These are phyloP conservation scores for Euclidium syriacum DNA, from an alignment of 345 rosid genomes.

Conservation along the genomic window DNA sequence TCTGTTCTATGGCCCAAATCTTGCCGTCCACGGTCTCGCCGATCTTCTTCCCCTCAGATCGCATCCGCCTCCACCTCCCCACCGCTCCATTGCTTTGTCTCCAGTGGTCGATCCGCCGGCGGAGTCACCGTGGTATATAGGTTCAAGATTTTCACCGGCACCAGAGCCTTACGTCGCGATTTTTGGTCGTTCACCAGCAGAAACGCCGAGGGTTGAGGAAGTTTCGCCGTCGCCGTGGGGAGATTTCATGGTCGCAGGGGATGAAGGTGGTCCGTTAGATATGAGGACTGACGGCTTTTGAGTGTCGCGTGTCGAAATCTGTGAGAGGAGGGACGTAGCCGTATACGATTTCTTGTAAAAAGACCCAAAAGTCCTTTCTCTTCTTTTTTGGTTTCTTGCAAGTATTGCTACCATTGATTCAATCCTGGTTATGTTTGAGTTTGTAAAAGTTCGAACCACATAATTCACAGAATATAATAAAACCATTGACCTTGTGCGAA, in stretches of 20 bases:
- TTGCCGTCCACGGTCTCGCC: slow-evolving; percentile 41
- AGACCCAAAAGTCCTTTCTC: not conserved
- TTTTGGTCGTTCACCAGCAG: not conserved
- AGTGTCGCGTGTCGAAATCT: slow-evolving; percentile 7
- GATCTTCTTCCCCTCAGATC: slow-evolving; percentile 25
- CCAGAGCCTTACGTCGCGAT: slow-evolving; percentile 15
- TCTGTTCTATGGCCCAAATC: slow-evolving; percentile 33
- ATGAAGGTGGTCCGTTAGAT: slow-evolving; percentile 28
- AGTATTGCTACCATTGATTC: not conserved
- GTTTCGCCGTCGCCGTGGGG: slow-evolving; percentile 23
- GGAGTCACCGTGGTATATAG: slow-evolving; percentile 1
- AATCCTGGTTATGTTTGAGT: not conserved
- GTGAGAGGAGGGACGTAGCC: not conserved
- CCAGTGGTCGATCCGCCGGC: slow-evolving; percentile 20
- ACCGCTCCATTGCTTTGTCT: not conserved
- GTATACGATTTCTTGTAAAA: not conserved
- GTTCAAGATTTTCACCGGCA: slow-evolving; percentile 14
- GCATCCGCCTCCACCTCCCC: not conserved
- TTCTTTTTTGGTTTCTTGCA: not conserved
- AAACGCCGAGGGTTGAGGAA: slow-evolving; percentile 17
- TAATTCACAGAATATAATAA: too few relatives aligned
- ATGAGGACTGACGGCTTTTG: slow-evolving; percentile 7
- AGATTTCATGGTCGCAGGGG: slow-evolving; percentile 14
- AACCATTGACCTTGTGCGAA: too few relatives aligned
- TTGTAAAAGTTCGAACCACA: not conserved